Evolutionary conservation across 768 basidiomycete genomes (phyloP), one percentile per base, ranked within the genome.

Genomic region (Calocera viscosa): DNA sequence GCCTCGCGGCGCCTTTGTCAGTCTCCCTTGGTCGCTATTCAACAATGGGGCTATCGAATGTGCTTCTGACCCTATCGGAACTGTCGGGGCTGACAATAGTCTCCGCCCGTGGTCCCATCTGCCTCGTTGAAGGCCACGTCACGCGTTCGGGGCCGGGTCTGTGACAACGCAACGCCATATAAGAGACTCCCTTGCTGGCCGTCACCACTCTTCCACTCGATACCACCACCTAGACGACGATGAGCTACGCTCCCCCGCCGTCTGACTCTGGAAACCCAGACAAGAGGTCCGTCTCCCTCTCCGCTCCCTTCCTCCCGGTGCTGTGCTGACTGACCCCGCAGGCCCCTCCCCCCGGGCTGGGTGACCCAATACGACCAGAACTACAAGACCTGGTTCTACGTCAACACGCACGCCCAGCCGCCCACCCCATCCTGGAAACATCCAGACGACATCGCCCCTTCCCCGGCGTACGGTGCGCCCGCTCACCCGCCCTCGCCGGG

Each of bases 261-360:
- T n/a, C n/a, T n/a, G n/a, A n/a, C 7, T 38, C 35, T 60, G 66
- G 38, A 28, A 67, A 67, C 32, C 66, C 66, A 2, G 66, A 67
- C 53, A 67, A 67, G 32, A 60, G 53, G 53, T 60, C 7, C n/a
- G n/a, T n/a, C n/a, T n/a, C n/a, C n/a, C n/a, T n/a, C n/a, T n/a
- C n/a, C n/a, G n/a, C n/a, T n/a, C n/a, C n/a, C n/a, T n/a, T n/a
- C n/a, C n/a, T n/a, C n/a, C n/a, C n/a, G 39, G 19, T 40, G 19
- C 10, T 19, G 11, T 10, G 39, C 39, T 40, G 11, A 40, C 39
- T 8, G 8, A 26, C 53, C 14, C 30, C 26, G 7, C 24, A 60
- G 65, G 24, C 67, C 69, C 0, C 68, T 70, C 47, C 68, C 69
- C 14, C 64, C 63, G 10, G 68, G 68, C 30, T 70, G 65, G 65